phyloP scores from a whole-genome alignment of 805 yeast genomes.

The Kodamaea kakaduensis region DNA sequence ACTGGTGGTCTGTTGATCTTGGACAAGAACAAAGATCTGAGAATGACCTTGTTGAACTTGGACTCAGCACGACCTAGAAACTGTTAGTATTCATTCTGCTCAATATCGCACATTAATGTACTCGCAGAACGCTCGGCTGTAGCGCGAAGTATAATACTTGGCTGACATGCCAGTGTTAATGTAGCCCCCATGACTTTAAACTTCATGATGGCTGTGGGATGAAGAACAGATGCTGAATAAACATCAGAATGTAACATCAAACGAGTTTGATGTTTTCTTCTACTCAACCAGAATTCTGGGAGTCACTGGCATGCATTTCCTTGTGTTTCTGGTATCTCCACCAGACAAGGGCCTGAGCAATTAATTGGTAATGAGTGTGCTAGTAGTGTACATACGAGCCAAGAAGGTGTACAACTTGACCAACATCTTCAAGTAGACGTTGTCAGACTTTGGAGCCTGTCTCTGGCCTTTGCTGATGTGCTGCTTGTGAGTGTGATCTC shows the following conservation, averaged over 20 bases:
- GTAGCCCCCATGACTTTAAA: no score
- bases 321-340: no score
- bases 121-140: conserved; percentile 28
- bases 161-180: no score
- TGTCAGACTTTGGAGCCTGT: conserved; percentile 98
- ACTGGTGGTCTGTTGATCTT: conserved; percentile 99
- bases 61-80: conserved; percentile 93
- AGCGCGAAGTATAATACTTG: no score
- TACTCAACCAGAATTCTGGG: conserved; percentile 7
- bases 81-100: conserved; percentile 42
- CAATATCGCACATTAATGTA: conserved; percentile 37
- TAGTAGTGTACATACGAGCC: conserved; percentile 99
- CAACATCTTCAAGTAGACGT: conserved; percentile 96
- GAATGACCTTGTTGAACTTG: conserved; percentile 96
- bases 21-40: conserved; percentile 91
- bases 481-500: conserved; percentile 94
- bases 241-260: conserved; percentile 1
- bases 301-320: no score
- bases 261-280: conserved; percentile 4
- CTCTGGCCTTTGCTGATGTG: conserved; percentile 96
- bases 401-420: conserved; percentile 98
- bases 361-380: no score
- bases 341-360: no score
- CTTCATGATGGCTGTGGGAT: no score
- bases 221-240: no score